These are phyloP conservation scores for Lasiosphaeria ovina DNA, from an alignment of 495 filamentous ascomycete genomes.

Conservation along the genomic window DNA sequence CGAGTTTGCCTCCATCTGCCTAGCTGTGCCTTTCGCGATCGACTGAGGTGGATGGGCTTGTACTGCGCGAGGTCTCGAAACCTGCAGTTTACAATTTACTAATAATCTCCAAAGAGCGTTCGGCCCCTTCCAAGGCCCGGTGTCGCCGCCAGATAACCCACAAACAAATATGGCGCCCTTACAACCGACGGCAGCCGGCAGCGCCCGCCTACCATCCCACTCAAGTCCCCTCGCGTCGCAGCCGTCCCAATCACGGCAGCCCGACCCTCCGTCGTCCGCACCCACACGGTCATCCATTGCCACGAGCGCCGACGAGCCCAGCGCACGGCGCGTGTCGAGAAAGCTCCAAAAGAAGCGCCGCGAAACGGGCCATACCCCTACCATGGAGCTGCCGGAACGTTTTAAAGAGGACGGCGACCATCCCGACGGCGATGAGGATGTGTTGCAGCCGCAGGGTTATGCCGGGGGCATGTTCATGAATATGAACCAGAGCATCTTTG, in stretches of 20 bases:
- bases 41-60: too few species aligned
- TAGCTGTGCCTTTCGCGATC: too few species aligned
- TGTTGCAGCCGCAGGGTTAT: conserved; percentile 60
- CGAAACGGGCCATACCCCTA: conserved; percentile 54
- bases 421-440: conserved; percentile 61
- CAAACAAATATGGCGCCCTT: conserved; percentile 13
- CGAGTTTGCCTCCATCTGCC: too few species aligned
- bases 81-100: too few species aligned
- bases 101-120: too few species aligned
- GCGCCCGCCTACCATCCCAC: conserved; percentile 7
- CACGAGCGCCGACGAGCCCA: conserved; percentile 19
- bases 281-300: conserved; percentile 14
- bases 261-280: conserved; percentile 16
- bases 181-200: conserved; percentile 6
- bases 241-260: conserved; percentile 19
- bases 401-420: conserved; percentile 70
- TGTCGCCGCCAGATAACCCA: not conserved
- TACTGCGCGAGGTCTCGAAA: too few species aligned
- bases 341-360: conserved; percentile 59
- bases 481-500: conserved; percentile 95
- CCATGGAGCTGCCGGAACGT: conserved; percentile 74
- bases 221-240: not conserved
- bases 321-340: conserved; percentile 37
- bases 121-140: not conserved
- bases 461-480: conserved; percentile 55